Conservation (phyloP, 148 eudicot species). For the Polygonum aviculare region DNA sequence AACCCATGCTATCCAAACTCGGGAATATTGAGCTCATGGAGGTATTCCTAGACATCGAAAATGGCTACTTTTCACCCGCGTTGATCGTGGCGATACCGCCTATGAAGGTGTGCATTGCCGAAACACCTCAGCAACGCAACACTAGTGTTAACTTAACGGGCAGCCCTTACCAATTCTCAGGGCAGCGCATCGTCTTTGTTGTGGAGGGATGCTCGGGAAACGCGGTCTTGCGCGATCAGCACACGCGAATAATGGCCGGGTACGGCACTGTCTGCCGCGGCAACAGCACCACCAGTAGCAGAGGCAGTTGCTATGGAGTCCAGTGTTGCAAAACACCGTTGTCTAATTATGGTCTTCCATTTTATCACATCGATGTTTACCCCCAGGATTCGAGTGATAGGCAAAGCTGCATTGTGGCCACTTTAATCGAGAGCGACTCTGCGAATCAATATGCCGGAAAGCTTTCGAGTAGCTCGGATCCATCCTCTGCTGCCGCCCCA, state of each 20-base stretch:
- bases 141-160: not conserved
- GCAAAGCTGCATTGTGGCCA: not conserved
- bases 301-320: not conserved
- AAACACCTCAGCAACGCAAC: not conserved
- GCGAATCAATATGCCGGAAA: not conserved
- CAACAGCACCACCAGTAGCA: not conserved
- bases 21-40: not conserved
- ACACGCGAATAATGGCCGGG: not conserved
- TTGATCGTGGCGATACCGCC: not conserved
- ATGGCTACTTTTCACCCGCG: not conserved
- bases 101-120: not conserved
- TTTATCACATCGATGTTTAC: not conserved
- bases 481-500: not conserved
- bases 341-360: not conserved
- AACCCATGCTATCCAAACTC: not conserved
- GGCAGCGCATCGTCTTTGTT: not conserved
- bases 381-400: not conserved
- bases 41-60: not conserved
- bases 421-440: not conserved
- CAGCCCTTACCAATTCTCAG: not conserved
- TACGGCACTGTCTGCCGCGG: slow-evolving; percentile 1
- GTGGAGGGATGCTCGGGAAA: slow-evolving; percentile 2
- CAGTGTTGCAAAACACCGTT: not conserved
- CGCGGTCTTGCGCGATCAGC: not conserved
- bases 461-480: not conserved